Conservation (phyloP, 2,329 filamentous ascomycete species). For the Talaromyces rugulosus region DNA sequence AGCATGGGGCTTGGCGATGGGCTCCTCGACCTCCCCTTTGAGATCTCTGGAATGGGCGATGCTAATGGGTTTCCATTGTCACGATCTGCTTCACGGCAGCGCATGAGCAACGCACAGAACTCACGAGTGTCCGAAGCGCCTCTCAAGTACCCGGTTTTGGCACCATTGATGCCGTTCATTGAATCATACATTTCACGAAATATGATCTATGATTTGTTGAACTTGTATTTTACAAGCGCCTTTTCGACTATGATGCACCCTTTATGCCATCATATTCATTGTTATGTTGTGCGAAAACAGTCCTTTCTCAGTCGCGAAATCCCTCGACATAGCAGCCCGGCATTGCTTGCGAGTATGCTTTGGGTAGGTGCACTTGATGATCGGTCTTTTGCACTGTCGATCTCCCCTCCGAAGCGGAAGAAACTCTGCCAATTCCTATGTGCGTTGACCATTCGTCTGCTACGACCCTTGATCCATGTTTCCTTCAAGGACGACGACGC, state of each 20-base stretch:
- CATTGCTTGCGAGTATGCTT: slow-evolving; percentile 87
- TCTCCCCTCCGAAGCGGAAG: slow-evolving; percentile 72
- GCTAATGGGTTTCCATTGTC: slow-evolving; percentile 40
- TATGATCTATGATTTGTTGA: slow-evolving; percentile 81
- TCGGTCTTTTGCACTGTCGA: slow-evolving; percentile 80
- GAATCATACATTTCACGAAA: slow-evolving; percentile 71
- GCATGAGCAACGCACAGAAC: slow-evolving; percentile 48
- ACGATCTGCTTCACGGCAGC: slow-evolving; percentile 53
- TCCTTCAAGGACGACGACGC: slow-evolving; percentile 48
- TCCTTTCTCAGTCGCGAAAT: slow-evolving; percentile 79
- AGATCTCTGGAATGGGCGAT: slow-evolving; percentile 12
- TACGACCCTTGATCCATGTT: slow-evolving; percentile 82
- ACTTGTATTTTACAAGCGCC: slow-evolving; percentile 86
- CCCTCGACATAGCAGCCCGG: slow-evolving; percentile 77
- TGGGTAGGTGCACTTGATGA: slow-evolving; percentile 95
- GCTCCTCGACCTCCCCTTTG: slow-evolving; percentile 11
- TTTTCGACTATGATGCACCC: slow-evolving; percentile 85
- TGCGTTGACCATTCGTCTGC: slow-evolving; percentile 76
- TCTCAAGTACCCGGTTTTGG: slow-evolving; percentile 77
- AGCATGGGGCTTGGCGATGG: slow-evolving; percentile 11
- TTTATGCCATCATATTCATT: slow-evolving; percentile 83
- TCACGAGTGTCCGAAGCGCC: slow-evolving; percentile 18
- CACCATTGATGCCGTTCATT: slow-evolving; percentile 77
- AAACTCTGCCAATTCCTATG: slow-evolving; percentile 85
- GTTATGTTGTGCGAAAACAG: slow-evolving; percentile 81